Percentiles rank a stretch among this genome's conserved stretches.
Evolutionary conservation across 2,329 filamentous ascomycete genomes (phyloP).

Genomic region (Scolecobasidium constrictum): DNA sequence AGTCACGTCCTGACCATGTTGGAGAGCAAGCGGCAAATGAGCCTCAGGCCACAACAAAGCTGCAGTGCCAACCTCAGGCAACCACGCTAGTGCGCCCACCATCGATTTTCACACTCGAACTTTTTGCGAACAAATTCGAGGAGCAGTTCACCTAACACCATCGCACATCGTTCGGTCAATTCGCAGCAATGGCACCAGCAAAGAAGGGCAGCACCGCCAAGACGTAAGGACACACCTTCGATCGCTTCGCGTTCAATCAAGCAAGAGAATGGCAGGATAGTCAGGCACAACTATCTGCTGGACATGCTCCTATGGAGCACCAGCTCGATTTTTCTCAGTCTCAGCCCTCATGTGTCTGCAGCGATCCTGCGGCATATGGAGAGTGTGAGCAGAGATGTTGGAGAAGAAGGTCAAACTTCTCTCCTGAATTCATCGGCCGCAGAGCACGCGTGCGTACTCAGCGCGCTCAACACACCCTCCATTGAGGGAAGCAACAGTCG

Average conservation of each 20-base stretch:
- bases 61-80: no score
- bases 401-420: conserved; percentile 63
- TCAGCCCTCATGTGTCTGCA: conserved; percentile 45
- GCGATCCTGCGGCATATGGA: conserved; percentile 37
- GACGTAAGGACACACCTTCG: conserved; percentile 4
- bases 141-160: neutral
- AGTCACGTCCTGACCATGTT: no score
- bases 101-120: conserved; percentile 6
- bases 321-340: conserved; percentile 69
- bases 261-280: conserved; percentile 51
- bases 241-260: neutral
- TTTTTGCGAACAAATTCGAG: neutral
- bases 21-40: no score
- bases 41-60: neutral
- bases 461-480: neutral
- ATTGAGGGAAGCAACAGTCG: neutral
- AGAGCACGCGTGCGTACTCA: neutral
- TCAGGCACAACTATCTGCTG: conserved; percentile 63
- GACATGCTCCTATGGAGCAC: conserved; percentile 40
- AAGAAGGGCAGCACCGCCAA: neutral
- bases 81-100: no score
- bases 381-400: conserved; percentile 64
- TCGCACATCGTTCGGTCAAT: conserved; percentile 1
- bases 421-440: conserved; percentile 64
- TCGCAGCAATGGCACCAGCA: neutral